Base-by-base conservation (phyloP, 768 basidiomycete genomes). In the Pleurotus sapidus region DNA sequence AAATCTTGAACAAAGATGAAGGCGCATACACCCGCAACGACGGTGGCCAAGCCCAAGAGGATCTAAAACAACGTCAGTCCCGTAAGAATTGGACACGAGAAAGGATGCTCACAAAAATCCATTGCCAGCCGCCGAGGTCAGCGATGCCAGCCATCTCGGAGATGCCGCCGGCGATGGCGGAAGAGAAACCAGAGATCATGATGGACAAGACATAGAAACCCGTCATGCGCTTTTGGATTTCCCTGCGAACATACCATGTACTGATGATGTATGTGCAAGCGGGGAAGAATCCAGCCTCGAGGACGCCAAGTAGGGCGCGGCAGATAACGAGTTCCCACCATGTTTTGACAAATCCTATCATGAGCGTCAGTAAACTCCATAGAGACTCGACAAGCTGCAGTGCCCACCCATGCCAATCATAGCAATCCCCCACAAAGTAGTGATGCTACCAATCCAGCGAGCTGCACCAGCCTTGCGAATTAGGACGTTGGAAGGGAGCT, bases 281-380 rank as follows among this genome's bases (percentile, higher is more conserved):
- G 37, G 81, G 80, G 65, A 80, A 83, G 6, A 86, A 65, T 23
- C 86, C 88, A 30, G 87, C 90, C 70, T 93, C 92, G 61, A 89
- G 87, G 59, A 81, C 73, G 17, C 88, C 88, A 54, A 90, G 75
- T 71, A 89, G 57, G 15, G 77, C 70, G 42, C 78, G 74, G 54
- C 75, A 76, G n/a, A 74, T 60, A 7, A 72, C 67, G 14, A 81
- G 68, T 45, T 68, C 67, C 2, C 68, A 65, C 78, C 78, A 80
- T 3, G 66, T 68, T 23, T 67, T 61, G 2, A 78, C 72, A 60
- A 75, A 79, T 2, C 75, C 78, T 54, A 54, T 7, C 8, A 5
- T 18, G 23, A 6, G n/a, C 3, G 15, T 54, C 5, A 54, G 23
- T n/a, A 40, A 17, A 30, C n/a, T 40, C 9, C 7, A 8, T 24